Conservation (phyloP, 331 rosid species). For the Quercus lobata region DNA sequence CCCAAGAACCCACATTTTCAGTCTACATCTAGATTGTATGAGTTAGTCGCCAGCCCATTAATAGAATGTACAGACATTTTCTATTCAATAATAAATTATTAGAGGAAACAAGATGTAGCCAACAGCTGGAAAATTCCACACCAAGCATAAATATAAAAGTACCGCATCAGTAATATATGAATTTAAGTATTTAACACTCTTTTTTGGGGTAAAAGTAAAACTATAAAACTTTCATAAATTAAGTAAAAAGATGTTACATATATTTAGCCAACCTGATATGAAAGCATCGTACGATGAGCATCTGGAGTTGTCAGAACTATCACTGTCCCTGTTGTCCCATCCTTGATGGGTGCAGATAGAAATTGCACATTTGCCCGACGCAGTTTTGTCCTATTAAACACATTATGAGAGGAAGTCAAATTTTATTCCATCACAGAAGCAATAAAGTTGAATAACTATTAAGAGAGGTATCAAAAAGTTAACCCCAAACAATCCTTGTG, state of each 20-base stretch:
- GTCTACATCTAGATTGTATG: background rate
- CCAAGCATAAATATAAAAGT: background rate
- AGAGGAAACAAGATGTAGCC: background rate
- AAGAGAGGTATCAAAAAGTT: background rate
- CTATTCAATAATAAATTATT: background rate
- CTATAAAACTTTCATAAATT: constrained; percentile 1
- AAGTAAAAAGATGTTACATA: background rate
- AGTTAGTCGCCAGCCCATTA: background rate
- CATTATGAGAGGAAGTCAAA: background rate
- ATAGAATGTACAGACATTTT: background rate
- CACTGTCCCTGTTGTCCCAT: constrained; percentile 94
- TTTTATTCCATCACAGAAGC: background rate
- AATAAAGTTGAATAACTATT: background rate
- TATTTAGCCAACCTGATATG: constrained; percentile 68
- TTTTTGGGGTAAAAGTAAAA: background rate
- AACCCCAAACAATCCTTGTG: background rate
- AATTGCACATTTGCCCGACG: constrained; percentile 83
- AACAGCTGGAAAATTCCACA: background rate
- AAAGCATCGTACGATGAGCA: constrained; percentile 97
- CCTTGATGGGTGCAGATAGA: constrained; percentile 70
- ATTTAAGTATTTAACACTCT: background rate
- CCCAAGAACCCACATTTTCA: background rate
- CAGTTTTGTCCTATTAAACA: constrained; percentile 53
- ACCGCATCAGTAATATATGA: background rate
- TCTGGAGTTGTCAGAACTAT: constrained; percentile 96